phyloP scores from a whole-genome alignment of 2,329 filamentous ascomycete genomes.

The Apiospora arundinis region DNA sequence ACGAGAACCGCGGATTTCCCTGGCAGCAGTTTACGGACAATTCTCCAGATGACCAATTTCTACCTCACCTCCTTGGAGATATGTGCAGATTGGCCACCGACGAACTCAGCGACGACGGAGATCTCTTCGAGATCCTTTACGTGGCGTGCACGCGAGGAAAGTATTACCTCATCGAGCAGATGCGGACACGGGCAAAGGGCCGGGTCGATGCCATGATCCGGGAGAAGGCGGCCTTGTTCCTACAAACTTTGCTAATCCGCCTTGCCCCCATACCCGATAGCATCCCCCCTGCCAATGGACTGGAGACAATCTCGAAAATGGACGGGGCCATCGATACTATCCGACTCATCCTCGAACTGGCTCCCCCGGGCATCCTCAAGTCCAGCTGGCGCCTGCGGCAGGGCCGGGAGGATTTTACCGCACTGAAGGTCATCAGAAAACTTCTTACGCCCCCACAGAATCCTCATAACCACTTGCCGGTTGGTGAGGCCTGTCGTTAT shows the following conservation, averaged over 20 bases:
- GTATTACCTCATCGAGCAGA: not conserved
- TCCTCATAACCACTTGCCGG: not conserved
- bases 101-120: not conserved
- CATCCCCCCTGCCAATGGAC: too few relatives aligned
- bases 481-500: rapidly evolving
- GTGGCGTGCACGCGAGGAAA: not conserved
- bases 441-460: not conserved
- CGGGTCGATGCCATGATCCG: not conserved
- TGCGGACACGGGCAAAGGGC: not conserved
- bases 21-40: not conserved
- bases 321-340: not conserved
- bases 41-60: not conserved
- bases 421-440: not conserved
- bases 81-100: not conserved
- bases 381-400: not conserved
- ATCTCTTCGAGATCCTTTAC: not conserved
- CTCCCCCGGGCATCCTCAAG: not conserved
- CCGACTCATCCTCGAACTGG: not conserved
- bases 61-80: not conserved
- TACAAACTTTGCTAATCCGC: not conserved
- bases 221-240: not conserved
- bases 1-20: not conserved
- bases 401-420: not conserved
- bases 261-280: too few relatives aligned
- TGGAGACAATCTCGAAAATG: not conserved